Conservation (phyloP, 2,329 filamentous ascomycete species). For the Claviceps africana region DNA sequence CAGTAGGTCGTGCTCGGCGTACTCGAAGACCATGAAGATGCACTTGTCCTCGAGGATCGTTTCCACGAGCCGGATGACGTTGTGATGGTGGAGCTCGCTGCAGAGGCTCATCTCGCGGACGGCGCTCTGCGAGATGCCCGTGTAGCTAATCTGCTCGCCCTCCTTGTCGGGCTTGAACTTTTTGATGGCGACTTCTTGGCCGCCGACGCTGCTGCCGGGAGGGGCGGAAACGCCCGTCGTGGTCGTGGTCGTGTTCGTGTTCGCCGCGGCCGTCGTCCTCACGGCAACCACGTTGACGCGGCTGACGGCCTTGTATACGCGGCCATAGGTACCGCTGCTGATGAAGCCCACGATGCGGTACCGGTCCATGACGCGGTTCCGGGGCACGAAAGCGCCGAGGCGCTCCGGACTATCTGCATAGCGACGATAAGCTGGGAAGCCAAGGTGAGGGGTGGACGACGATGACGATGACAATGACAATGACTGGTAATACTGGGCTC, state of each 20-base stretch:
- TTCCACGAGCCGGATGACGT: slow-evolving; percentile 82
- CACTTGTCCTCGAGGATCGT: slow-evolving; percentile 98
- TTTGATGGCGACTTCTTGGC: slow-evolving; percentile 85
- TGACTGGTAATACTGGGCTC: slow-evolving; percentile 13
- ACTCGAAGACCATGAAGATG: slow-evolving; percentile 99
- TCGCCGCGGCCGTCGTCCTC: too few species aligned
- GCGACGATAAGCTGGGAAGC: slow-evolving; percentile 21
- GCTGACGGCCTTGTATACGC: slow-evolving; percentile 88
- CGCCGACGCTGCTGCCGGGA: slow-evolving; percentile 13
- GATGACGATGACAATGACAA: slow-evolving; percentile 8
- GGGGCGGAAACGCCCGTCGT: neutral
- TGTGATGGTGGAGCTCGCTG: slow-evolving; percentile 75
- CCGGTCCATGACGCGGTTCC: slow-evolving; percentile 78
- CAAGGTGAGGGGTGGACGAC: slow-evolving; percentile 7
- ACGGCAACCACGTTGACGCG: slow-evolving; percentile 22
- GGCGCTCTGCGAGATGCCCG: slow-evolving; percentile 92
- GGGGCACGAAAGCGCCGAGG: slow-evolving; percentile 48
- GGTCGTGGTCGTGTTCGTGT: slow-evolving; percentile 2
- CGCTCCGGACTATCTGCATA: slow-evolving; percentile 39
- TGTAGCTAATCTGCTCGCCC: slow-evolving; percentile 86
- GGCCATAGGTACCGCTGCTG: slow-evolving; percentile 91
- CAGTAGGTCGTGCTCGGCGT: slow-evolving; percentile 90
- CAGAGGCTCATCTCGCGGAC: slow-evolving; percentile 96
- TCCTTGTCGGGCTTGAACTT: slow-evolving; percentile 99
- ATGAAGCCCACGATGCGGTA: slow-evolving; percentile 98